phyloP scores from a whole-genome alignment of 352 stramenopile species.

The Peronospora farinosa region DNA sequence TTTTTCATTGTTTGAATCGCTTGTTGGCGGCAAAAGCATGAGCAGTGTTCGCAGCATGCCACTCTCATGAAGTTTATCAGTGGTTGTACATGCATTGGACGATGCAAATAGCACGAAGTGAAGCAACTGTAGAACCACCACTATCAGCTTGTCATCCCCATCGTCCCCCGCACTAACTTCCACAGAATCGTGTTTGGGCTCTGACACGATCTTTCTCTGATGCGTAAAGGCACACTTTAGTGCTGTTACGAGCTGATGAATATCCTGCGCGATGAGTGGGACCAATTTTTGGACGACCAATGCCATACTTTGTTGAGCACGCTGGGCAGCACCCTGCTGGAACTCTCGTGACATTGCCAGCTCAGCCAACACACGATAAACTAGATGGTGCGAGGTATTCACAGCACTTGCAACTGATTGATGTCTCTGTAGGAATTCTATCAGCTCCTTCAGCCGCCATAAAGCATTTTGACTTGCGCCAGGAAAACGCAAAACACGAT shows the following conservation, averaged over 20 bases:
- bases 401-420: slow-evolving; percentile 1
- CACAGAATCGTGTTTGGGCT: neutral
- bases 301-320: slow-evolving; percentile 33
- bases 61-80: slow-evolving; percentile 38
- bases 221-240: neutral
- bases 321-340: slow-evolving; percentile 24
- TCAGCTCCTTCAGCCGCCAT: slow-evolving; percentile 30
- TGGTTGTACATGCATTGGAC: slow-evolving; percentile 19
- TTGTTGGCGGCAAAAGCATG: slow-evolving; percentile 29
- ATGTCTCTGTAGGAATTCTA: slow-evolving; percentile 23
- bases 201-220: neutral
- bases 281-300: slow-evolving; percentile 34
- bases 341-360: slow-evolving; percentile 52
- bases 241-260: slow-evolving; percentile 27
- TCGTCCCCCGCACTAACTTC: slow-evolving; percentile 1
- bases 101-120: slow-evolving; percentile 40
- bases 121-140: slow-evolving; percentile 46
- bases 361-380: slow-evolving; percentile 49
- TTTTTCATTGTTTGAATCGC: neutral
- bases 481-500: slow-evolving; percentile 41
- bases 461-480: slow-evolving; percentile 27
- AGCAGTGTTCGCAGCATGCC: slow-evolving; percentile 41
- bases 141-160: slow-evolving; percentile 29
- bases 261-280: slow-evolving; percentile 32
- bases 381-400: slow-evolving; percentile 27